phyloP scores from a whole-genome alignment of 2,329 filamentous ascomycete genomes.

The Microdochium trichocladiopsis region DNA sequence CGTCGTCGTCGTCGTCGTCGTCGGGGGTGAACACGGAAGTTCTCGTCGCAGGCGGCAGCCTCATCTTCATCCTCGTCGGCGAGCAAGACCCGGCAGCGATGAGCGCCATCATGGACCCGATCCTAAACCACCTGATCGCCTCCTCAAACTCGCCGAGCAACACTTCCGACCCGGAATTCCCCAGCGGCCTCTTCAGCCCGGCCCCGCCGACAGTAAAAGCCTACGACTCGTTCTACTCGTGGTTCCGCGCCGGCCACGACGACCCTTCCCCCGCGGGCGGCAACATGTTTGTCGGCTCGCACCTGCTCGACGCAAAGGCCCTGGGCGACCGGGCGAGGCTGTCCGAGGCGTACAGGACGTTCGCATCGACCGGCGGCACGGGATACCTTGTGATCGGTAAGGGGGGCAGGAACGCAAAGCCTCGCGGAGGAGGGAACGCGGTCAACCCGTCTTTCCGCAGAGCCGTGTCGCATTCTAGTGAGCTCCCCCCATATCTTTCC shows the following conservation, averaged over 20 bases:
- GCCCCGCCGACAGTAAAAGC: conserved; percentile 2
- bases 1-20: no score
- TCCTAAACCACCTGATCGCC: conserved; percentile 26
- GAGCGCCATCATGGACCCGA: conserved; percentile 20
- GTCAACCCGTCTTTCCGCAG: conserved; percentile 45
- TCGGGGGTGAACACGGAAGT: no score
- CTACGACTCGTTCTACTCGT: conserved; percentile 28
- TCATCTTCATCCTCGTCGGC: conserved; percentile 25
- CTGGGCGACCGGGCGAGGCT: conserved; percentile 28
- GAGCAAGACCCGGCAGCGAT: conserved; percentile 18
- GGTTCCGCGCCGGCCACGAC: conserved; percentile 28
- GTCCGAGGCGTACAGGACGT: conserved; percentile 26
- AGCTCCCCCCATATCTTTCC: conserved; percentile 11
- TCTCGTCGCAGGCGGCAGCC: conserved; percentile 1
- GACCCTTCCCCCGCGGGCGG: conserved; percentile 20
- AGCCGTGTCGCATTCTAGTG: conserved; percentile 32
- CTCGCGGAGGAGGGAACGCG: conserved; percentile 35
- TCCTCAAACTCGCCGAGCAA: background rate
- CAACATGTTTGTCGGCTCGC: conserved; percentile 30
- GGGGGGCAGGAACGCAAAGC: conserved; percentile 33
- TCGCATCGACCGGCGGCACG: conserved; percentile 19
- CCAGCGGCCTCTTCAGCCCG: background rate
- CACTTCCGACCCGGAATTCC: background rate
- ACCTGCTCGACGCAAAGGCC: conserved; percentile 30
- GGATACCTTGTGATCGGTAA: conserved; percentile 35